A percentile compares a stretch with the other conserved stretches of the same genome.
Conservation (phyloP, 805 yeast species). For the Wickerhamiella siamensis region DNA sequence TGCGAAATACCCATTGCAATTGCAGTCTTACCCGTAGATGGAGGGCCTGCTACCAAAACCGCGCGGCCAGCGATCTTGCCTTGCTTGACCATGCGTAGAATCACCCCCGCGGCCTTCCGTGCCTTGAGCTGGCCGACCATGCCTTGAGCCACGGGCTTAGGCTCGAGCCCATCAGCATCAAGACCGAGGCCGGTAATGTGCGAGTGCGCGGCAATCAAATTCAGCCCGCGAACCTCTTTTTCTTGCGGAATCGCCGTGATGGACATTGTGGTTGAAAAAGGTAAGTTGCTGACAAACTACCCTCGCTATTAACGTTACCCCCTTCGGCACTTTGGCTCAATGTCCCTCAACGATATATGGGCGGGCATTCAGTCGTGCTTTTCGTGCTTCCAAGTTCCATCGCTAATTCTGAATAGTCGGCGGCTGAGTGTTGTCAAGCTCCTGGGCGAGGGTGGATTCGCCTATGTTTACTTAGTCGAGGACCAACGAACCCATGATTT, state of each 20-base stretch:
- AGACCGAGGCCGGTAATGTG: constrained; percentile 95
- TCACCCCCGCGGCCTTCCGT: constrained; percentile 89
- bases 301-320: no score
- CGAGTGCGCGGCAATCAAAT: constrained; percentile 92
- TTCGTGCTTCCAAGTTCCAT: constrained; percentile 35
- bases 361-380: constrained; percentile 25
- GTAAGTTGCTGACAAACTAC: neutral
- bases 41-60: constrained; percentile 91
- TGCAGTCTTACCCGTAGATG: constrained; percentile 97
- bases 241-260: constrained; percentile 30
- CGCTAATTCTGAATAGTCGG: constrained; percentile 45
- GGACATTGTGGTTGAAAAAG: constrained; percentile 17
- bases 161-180: constrained; percentile 68
- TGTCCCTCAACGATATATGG: constrained; percentile 19
- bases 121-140: constrained; percentile 97
- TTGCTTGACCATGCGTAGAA: constrained; percentile 81
- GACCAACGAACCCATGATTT: constrained; percentile 30
- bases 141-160: constrained; percentile 73
- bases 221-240: constrained; percentile 44
- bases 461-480: constrained; percentile 70
- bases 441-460: constrained; percentile 84
- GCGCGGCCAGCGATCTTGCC: constrained; percentile 97
- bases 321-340: no score
- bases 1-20: constrained; percentile 73
- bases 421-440: constrained; percentile 49